These are phyloP conservation scores for Kwoniella mangroviensis DNA, from an alignment of 768 basidiomycete genomes.

Conservation along the genomic window DNA sequence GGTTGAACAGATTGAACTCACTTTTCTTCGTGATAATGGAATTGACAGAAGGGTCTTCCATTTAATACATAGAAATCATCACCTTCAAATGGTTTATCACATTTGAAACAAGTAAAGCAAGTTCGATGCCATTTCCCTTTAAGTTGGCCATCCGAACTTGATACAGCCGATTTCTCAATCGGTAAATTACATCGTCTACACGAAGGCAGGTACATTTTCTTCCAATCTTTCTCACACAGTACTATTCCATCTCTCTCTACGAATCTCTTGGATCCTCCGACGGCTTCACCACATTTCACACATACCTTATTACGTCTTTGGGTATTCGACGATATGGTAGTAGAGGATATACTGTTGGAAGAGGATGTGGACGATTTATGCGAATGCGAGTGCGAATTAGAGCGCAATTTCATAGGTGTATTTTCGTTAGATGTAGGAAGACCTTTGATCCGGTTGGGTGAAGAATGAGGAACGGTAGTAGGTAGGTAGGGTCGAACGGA, in stretches of 20 bases:
- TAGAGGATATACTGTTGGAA: slow-evolving; percentile 12
- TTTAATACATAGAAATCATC: slow-evolving; percentile 89
- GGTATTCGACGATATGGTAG: slow-evolving; percentile 6
- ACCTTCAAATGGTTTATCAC: slow-evolving; percentile 88
- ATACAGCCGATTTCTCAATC: slow-evolving; percentile 90
- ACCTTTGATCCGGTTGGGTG: slow-evolving; percentile 11
- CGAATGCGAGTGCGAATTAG: slow-evolving; percentile 8
- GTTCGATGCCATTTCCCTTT: slow-evolving; percentile 93
- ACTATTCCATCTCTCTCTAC: slow-evolving; percentile 81
- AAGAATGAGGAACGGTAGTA: slow-evolving; percentile 23
- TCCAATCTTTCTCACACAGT: slow-evolving; percentile 91
- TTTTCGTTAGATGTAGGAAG: neutral
- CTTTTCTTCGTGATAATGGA: slow-evolving; percentile 92
- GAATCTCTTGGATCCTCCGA: slow-evolving; percentile 70
- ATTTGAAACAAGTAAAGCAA: slow-evolving; percentile 86
- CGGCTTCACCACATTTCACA: slow-evolving; percentile 69
- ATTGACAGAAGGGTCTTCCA: slow-evolving; percentile 86
- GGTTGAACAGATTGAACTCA: slow-evolving; percentile 34
- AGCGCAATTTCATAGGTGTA: neutral
- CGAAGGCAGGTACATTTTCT: slow-evolving; percentile 93
- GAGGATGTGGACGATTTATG: slow-evolving; percentile 16
- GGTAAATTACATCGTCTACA: slow-evolving; percentile 84
- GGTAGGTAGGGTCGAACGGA: slow-evolving; percentile 19
- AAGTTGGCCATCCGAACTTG: slow-evolving; percentile 87
- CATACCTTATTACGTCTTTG: slow-evolving; percentile 60